Conservation (phyloP, 495 filamentous ascomycete genomes). For the Penicillium longicatenatum region DNA sequence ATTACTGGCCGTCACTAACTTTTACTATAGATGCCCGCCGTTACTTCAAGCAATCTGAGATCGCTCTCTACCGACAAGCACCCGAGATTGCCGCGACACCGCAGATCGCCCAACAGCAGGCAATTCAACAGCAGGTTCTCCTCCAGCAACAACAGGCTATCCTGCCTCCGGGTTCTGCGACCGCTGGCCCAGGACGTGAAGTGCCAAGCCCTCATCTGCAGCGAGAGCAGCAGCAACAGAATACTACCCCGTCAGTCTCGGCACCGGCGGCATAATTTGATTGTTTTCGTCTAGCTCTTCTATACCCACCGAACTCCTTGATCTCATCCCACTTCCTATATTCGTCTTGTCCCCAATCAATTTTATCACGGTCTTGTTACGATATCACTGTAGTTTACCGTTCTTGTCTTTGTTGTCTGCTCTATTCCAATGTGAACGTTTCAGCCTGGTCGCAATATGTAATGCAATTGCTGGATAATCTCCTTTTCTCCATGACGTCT, state of each 20-base stretch:
- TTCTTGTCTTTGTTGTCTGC: constrained; percentile 14
- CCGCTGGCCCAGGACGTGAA: constrained; percentile 43
- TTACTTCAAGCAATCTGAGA: constrained; percentile 99
- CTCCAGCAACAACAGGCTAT: constrained; percentile 39
- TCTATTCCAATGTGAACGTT: background rate
- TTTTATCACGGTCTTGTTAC: constrained; percentile 18
- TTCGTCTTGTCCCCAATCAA: constrained; percentile 5
- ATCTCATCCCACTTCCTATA: constrained; percentile 14
- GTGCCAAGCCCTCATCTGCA: constrained; percentile 19
- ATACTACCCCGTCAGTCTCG: constrained; percentile 21
- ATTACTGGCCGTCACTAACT: constrained; percentile 4
- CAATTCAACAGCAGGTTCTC: constrained; percentile 47
- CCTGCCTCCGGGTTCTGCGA: constrained; percentile 44
- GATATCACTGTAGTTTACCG: constrained; percentile 27
- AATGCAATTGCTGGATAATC: background rate
- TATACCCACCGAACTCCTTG: constrained; percentile 4
- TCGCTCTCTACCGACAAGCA: constrained; percentile 93
- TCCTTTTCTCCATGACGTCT: background rate
- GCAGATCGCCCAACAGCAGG: constrained; percentile 49
- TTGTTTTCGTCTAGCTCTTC: constrained; percentile 3
- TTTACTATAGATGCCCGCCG: constrained; percentile 74
- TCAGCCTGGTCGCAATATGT: background rate
- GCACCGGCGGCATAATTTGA: constrained; percentile 35
- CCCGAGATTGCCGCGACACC: constrained; percentile 61
- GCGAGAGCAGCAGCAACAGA: constrained; percentile 13